Evolutionary conservation across 2,329 filamentous ascomycete species (phyloP).

Genomic region (Colletotrichum liaoningense): DNA sequence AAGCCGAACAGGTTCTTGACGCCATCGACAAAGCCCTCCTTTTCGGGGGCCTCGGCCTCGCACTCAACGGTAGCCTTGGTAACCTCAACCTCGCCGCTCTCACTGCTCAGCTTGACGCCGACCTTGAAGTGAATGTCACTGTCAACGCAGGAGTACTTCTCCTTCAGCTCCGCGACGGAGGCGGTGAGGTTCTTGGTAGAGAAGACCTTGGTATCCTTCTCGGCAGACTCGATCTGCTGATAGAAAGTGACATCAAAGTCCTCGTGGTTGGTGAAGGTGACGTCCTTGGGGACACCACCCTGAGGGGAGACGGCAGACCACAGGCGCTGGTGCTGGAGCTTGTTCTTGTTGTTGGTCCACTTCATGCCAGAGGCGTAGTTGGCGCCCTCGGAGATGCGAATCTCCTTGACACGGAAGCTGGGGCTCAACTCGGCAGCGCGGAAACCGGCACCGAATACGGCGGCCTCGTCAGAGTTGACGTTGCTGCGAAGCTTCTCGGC

Average conservation of each 20-base stretch:
- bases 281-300: slow-evolving; percentile 82
- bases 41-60: slow-evolving; percentile 78
- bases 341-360: slow-evolving; percentile 76
- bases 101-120: slow-evolving; percentile 75
- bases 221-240: slow-evolving; percentile 72
- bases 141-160: slow-evolving; percentile 81
- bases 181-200: slow-evolving; percentile 88
- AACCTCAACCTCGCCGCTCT: slow-evolving; percentile 85
- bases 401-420: slow-evolving; percentile 98
- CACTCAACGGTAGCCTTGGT: slow-evolving; percentile 84
- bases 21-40: slow-evolving; percentile 88
- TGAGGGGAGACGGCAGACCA: slow-evolving; percentile 83
- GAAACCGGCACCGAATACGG: slow-evolving; percentile 95
- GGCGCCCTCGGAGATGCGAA: slow-evolving; percentile 82
- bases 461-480: slow-evolving; percentile 96
- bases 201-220: slow-evolving; percentile 74
- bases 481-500: slow-evolving; percentile 88
- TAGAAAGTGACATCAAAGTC: slow-evolving; percentile 86
- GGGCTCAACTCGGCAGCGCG: slow-evolving; percentile 92
- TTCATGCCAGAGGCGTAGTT: slow-evolving; percentile 80
- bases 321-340: slow-evolving; percentile 82
- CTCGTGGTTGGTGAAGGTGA: slow-evolving; percentile 83
- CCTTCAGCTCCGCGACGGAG: slow-evolving; percentile 81
- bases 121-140: slow-evolving; percentile 85
- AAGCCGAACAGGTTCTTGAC: slow-evolving; percentile 98